These are phyloP conservation scores for Saccharomyces hybrid DNA, from an alignment of 1,139 yeast species.

Conservation along the genomic window DNA sequence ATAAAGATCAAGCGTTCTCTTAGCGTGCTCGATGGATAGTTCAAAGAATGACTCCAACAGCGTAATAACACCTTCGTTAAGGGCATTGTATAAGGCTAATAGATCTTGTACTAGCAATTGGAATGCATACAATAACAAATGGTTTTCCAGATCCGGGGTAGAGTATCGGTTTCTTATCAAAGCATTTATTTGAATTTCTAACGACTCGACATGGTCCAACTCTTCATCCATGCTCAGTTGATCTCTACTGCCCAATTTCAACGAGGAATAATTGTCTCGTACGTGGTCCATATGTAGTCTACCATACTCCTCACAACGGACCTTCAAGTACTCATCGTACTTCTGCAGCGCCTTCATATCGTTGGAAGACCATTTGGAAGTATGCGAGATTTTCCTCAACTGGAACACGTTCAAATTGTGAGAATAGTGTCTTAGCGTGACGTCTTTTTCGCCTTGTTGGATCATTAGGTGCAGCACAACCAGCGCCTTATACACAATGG, in stretches of 20 bases:
- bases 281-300: constrained; percentile 66
- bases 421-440: constrained; percentile 57
- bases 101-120: constrained; percentile 81
- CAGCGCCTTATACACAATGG: constrained; percentile 80
- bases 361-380: constrained; percentile 35
- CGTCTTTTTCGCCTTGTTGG: constrained; percentile 51
- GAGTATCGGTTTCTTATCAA: constrained; percentile 67
- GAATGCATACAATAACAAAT: constrained; percentile 74
- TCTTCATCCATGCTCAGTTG: not conserved
- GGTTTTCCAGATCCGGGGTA: constrained; percentile 65
- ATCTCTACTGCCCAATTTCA: constrained; percentile 37
- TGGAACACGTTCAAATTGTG: constrained; percentile 50
- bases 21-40: constrained; percentile 79
- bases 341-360: constrained; percentile 59
- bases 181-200: constrained; percentile 71
- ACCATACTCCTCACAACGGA: constrained; percentile 64
- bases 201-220: constrained; percentile 70
- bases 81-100: constrained; percentile 72
- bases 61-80: constrained; percentile 93
- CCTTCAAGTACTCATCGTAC: constrained; percentile 63
- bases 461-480: constrained; percentile 85
- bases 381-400: constrained; percentile 23
- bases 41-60: constrained; percentile 90
- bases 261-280: constrained; percentile 47
- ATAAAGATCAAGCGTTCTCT: constrained; percentile 75